These are phyloP conservation scores for Hysterangium stoloniferum DNA, from an alignment of 768 basidiomycete species.

Conservation along the genomic window DNA sequence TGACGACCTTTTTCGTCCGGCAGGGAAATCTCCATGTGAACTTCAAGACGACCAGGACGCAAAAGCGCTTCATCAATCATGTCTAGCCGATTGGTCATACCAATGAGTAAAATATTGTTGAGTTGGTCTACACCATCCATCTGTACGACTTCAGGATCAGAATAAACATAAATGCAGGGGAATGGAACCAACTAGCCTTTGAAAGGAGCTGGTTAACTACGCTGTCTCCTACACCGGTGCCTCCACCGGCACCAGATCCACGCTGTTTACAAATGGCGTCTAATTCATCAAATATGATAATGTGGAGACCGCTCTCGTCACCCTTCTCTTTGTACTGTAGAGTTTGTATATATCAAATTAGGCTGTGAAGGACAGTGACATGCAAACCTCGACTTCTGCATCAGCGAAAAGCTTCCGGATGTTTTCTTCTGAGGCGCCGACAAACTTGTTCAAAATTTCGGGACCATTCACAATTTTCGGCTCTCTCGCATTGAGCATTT, in stretches of 20 bases:
- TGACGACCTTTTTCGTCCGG: conserved; percentile 88
- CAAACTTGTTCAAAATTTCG: conserved; percentile 94
- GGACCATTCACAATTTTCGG: conserved; percentile 99
- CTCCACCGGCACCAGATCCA: conserved; percentile 48
- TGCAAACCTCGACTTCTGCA: conserved; percentile 84
- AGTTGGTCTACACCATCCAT: conserved; percentile 99
- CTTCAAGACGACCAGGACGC: conserved; percentile 96
- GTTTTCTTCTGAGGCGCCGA: conserved; percentile 96
- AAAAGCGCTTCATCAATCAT: conserved; percentile 99
- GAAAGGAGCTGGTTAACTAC: conserved; percentile 98
- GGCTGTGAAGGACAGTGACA: neutral
- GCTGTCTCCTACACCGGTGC: conserved; percentile 97
- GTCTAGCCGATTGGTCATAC: conserved; percentile 97
- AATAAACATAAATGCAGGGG: neutral
- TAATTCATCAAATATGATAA: conserved; percentile 98
- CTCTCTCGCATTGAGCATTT: conserved; percentile 96
- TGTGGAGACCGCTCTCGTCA: conserved; percentile 94
- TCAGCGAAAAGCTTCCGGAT: conserved; percentile 96
- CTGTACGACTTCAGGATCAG: conserved; percentile 35
- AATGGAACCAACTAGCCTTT: conserved; percentile 50
- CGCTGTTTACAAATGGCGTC: conserved; percentile 99
- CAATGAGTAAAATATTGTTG: conserved; percentile 98
- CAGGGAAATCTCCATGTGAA: conserved; percentile 98
- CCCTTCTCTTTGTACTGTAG: conserved; percentile 90
- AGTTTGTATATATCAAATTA: conserved; percentile 8